Evolutionary conservation across 805 yeast species (phyloP), one percentile per base, ranked within the genome.

Genomic region (Pichia cabralensis): DNA sequence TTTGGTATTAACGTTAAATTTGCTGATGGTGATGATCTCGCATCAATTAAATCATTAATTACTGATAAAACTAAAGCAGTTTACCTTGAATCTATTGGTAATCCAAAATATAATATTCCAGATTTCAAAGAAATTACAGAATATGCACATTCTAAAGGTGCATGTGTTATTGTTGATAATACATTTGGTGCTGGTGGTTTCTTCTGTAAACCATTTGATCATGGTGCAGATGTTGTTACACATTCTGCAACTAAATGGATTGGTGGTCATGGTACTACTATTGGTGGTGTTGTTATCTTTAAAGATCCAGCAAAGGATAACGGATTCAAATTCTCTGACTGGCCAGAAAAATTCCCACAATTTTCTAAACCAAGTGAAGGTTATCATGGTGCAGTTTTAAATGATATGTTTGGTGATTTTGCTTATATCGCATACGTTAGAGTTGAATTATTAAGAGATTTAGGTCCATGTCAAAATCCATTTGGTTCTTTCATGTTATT

Each of bases 171-270:
- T 33, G 95, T 82, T 30, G 97, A 88, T 62, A 88, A 88, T 74
- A 88, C 97, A 14, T 88, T 88, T 50, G 97, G 95, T 55, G 96
- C 96, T 28, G 96, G 95, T 60, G 96, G 96, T 32, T 86, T 62
- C 65, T 72, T 82, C 49, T 73, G 83, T 40, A 76, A 71, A 46
- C 97, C 97, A 42, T 61, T 88, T 46, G 81, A 81, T 42, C 80
- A 73, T 51, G 96, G 96, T 46, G 96, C 85, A 30, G 96, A 88
- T 56, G 80, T 88, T 45, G 80, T 89, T 22, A 81, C 81, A 15
- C 95, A 88, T 60, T 86, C 96, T 41, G 95, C 96, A 36, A 88
- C 97, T 40, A 88, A 88, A 61, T 89, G 96, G 96, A 88, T 88
- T 46, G 95, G 95, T 44, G 97, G 96, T 40, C 96, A 88, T 55